Conservation (phyloP, 495 filamentous ascomycete species). For the Hypoxylon perforatum region DNA sequence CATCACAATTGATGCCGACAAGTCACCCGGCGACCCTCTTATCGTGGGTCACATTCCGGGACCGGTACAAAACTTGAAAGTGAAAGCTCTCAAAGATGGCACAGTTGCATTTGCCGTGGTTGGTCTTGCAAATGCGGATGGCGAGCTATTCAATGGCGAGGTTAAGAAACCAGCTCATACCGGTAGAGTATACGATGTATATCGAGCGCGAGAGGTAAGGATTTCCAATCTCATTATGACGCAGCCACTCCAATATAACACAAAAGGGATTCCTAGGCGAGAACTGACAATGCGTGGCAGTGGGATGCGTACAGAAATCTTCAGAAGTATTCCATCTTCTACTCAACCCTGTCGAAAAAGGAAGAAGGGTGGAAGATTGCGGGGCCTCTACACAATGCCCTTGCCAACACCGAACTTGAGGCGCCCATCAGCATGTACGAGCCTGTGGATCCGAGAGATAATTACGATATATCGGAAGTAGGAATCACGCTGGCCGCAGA, state of each 20-base stretch:
- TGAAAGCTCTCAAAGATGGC: slow-evolving; percentile 33
- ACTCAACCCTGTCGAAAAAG: slow-evolving; percentile 33
- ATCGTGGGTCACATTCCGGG: slow-evolving; percentile 30
- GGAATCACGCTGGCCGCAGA: slow-evolving; percentile 40
- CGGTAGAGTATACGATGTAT: slow-evolving; percentile 28
- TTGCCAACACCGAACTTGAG: slow-evolving; percentile 33
- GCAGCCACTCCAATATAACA: neutral
- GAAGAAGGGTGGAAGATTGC: slow-evolving; percentile 28
- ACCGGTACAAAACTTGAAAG: slow-evolving; percentile 28
- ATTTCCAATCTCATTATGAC: neutral
- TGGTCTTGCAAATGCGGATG: slow-evolving; percentile 27
- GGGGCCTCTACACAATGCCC: slow-evolving; percentile 30
- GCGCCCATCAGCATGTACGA: slow-evolving; percentile 19
- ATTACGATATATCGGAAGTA: slow-evolving; percentile 38
- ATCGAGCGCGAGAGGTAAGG: slow-evolving; percentile 30
- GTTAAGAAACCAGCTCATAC: slow-evolving; percentile 16
- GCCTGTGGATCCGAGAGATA: slow-evolving; percentile 4
- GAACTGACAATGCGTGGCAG: slow-evolving; percentile 14
- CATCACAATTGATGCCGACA: slow-evolving; percentile 25
- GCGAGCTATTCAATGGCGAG: slow-evolving; percentile 24
- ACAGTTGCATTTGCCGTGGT: slow-evolving; percentile 37
- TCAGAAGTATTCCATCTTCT: slow-evolving; percentile 41
- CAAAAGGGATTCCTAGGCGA: neutral
- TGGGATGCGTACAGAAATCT: slow-evolving; percentile 29
- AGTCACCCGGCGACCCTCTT: slow-evolving; percentile 9